Base-by-base conservation (phyloP, 441 rosid species). In the Euphorbia corollata region DNA sequence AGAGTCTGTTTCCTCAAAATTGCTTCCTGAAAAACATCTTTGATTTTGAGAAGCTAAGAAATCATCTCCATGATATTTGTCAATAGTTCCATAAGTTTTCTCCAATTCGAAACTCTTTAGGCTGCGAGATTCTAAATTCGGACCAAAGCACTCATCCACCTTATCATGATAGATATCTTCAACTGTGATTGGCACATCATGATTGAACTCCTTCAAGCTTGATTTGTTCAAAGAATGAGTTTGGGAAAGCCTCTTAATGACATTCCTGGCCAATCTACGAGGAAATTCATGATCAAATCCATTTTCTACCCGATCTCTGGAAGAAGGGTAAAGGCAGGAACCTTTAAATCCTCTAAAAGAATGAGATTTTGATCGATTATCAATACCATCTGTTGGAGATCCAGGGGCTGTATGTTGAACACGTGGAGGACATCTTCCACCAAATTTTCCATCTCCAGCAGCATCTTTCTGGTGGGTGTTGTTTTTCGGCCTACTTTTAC, bases 191-290 rank as follows among this genome's bases (percentile, higher is more conserved):
- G 99, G 99, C 65, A 76, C 60, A 73, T 76, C 85, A 38, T 59
- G 67, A 63, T 80, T 72, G 13, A 66, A 74, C 36, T 80, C 81
- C 69, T 79, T 81, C 20, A 78, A 75, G 80, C 79, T 82, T 63
- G 88, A 72, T 70, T 77, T 87, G 6, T 81, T 83, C 63, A 73
- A 56, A 61, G 71, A 83, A 72, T 71, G 79, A 57, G 81, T 76
- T 80, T 84, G 87, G 27, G 91, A 83, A 74, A 91, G 94, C 75
- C 88, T 88, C 78, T 88, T 92, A 48, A 94, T 76, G 63, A 91
- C 99, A 79, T 78, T 84, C 80, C 82, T 91, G 70, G 99, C 99
- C 74, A 88, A 80, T 59, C 82, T 85, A 73, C 84, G 71, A n/a
- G 99, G 97, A 34, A 97, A 91, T 71, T 87, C 90, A 62, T 77